A percentile compares a stretch with the other conserved stretches of the same genome.
These are phyloP conservation scores for Rhizophagus clarus DNA, from an alignment of 192 early-diverging fungal species.

Conservation along the genomic window DNA sequence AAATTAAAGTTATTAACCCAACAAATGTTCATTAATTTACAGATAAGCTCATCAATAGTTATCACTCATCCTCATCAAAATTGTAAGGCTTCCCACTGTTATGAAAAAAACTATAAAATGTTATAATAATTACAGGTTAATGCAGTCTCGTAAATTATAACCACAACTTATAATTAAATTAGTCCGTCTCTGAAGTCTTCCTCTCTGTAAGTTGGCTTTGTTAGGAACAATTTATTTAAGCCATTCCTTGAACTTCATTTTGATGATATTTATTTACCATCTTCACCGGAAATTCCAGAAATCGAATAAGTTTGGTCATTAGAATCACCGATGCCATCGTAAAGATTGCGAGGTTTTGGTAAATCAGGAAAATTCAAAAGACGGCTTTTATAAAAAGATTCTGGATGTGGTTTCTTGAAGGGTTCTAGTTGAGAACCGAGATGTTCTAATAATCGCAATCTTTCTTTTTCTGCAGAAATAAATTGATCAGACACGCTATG, in stretches of 20 bases:
- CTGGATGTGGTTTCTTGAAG: neutral
- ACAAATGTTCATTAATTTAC: no score
- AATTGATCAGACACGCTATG: slow-evolving; percentile 11
- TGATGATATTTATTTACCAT: neutral
- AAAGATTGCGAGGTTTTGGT: neutral
- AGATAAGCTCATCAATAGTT: no score
- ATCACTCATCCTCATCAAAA: no score
- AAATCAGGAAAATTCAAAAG: neutral
- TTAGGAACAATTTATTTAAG: neutral
- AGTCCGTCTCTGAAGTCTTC: neutral
- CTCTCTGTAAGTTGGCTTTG: neutral
- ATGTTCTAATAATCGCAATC: slow-evolving; percentile 4
- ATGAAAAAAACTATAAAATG: no score
- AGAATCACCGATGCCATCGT: neutral
- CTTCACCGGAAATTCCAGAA: neutral
- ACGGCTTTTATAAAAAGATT: slow-evolving; percentile 2
- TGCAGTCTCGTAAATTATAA: no score
- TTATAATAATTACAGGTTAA: no score
- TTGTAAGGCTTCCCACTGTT: no score
- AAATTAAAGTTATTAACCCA: no score
- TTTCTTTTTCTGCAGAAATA: slow-evolving; percentile 16
- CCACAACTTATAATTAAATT: neutral
- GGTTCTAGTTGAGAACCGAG: neutral
- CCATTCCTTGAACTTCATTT: neutral
- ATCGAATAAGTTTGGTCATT: neutral